Conservation (phyloP, 768 basidiomycete genomes). For the Boletus bicolor region DNA sequence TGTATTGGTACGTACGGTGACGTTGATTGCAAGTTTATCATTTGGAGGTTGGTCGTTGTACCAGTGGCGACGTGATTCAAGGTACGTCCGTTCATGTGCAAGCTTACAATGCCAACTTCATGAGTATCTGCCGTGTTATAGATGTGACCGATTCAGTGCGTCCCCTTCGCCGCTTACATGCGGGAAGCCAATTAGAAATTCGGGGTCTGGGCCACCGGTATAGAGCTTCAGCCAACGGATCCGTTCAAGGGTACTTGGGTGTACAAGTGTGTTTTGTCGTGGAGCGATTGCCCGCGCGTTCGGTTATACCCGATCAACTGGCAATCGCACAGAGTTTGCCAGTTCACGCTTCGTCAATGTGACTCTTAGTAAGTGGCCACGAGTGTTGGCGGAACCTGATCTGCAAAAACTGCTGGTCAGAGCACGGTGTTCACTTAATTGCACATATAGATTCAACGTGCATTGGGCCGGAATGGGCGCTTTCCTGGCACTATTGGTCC, state of each 20-base stretch:
- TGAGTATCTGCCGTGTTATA: background rate
- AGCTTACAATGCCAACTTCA: background rate
- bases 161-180: background rate
- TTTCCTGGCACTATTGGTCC: conserved; percentile 4
- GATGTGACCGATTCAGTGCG: background rate
- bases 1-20: background rate
- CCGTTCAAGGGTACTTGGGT: background rate
- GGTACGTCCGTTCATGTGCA: conserved; percentile 1
- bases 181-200: background rate
- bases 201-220: background rate
- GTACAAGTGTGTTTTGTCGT: background rate
- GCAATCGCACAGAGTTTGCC: background rate
- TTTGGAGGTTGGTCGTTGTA: background rate
- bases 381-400: conserved; percentile 6
- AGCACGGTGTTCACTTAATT: background rate
- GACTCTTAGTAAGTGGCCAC: background rate
- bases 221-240: background rate
- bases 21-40: background rate
- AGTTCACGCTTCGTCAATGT: background rate
- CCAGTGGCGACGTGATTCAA: background rate
- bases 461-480: conserved; percentile 5
- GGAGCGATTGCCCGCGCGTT: conserved; percentile 11
- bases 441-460: conserved; percentile 4
- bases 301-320: background rate
- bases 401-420: background rate